Conservation (phyloP, 2,329 filamentous ascomycete species). For the Aureobasidium sp. region DNA sequence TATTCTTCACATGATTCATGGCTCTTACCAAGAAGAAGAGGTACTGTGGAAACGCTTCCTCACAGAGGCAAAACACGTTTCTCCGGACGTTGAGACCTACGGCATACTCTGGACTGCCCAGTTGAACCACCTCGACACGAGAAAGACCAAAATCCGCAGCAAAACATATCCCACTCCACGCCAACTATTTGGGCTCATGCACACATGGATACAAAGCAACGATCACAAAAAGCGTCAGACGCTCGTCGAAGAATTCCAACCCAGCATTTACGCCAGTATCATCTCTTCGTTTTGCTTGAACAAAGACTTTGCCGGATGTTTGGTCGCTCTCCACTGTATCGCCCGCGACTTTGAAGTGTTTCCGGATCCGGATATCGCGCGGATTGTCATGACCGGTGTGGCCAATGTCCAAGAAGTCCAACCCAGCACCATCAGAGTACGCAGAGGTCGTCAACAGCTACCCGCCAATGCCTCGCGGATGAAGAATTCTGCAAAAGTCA, state of each 20-base stretch:
- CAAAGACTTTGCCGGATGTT: slow-evolving; percentile 18
- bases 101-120: slow-evolving; percentile 18
- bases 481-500: slow-evolving; percentile 6
- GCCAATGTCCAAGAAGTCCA: slow-evolving; percentile 8
- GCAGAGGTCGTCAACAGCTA: slow-evolving; percentile 16
- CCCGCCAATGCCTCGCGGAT: background rate
- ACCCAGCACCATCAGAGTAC: background rate
- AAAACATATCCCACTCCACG: slow-evolving; percentile 15
- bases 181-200: slow-evolving; percentile 17
- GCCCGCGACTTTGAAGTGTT: slow-evolving; percentile 2
- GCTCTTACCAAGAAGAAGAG: slow-evolving; percentile 12
- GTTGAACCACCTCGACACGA: background rate
- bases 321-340: slow-evolving; percentile 18
- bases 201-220: slow-evolving; percentile 10
- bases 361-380: slow-evolving; percentile 15
- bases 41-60: slow-evolving; percentile 13
- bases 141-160: background rate
- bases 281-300: slow-evolving; percentile 16
- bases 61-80: slow-evolving; percentile 6
- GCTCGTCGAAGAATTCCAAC: background rate
- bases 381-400: slow-evolving; percentile 13
- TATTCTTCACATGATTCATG: slow-evolving; percentile 47
- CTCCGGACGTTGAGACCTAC: slow-evolving; percentile 18
- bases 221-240: background rate
- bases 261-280: slow-evolving; percentile 18